phyloP scores from a whole-genome alignment of 192 early-diverging fungal species.

The Dimargaris xerosporica region DNA sequence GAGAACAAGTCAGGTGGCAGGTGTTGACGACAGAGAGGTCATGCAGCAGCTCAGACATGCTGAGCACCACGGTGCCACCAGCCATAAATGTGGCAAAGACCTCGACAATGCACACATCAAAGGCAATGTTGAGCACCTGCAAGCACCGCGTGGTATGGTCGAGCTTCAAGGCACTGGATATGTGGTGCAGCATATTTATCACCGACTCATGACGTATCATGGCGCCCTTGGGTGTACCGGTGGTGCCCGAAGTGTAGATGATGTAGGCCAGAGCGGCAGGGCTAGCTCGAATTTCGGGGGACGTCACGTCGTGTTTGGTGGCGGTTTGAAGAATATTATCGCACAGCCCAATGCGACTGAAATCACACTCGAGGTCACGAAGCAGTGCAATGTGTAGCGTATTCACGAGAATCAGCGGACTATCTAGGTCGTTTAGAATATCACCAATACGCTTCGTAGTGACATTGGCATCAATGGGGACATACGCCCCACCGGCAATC shows the following conservation, averaged over 20 bases:
- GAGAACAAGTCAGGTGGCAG: not conserved
- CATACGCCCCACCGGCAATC: not conserved
- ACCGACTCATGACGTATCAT: not conserved
- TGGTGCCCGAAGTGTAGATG: conserved; percentile 9
- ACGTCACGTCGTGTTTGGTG: too few species aligned
- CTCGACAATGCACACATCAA: not conserved
- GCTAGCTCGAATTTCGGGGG: too few species aligned
- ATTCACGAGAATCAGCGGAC: not conserved
- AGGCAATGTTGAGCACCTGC: not conserved
- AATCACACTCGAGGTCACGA: too few species aligned
- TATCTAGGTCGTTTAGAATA: not conserved
- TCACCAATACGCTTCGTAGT: too few species aligned
- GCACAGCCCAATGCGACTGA: too few species aligned
- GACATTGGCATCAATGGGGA: conserved; percentile 3
- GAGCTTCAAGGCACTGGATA: not conserved
- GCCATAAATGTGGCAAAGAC: not conserved
- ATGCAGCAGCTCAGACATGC: not conserved
- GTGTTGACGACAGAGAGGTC: not conserved
- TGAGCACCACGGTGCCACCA: conserved; percentile 5
- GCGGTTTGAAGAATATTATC: too few species aligned
- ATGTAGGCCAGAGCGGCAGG: conserved; percentile 1
- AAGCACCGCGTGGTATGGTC: not conserved
- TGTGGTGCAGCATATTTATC: not conserved
- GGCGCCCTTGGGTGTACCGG: conserved; percentile 8
- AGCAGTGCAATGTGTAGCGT: too few species aligned